Evolutionary conservation across 2,329 filamentous ascomycete genomes (phyloP).

Genomic region (Epichloe gansuensis): DNA sequence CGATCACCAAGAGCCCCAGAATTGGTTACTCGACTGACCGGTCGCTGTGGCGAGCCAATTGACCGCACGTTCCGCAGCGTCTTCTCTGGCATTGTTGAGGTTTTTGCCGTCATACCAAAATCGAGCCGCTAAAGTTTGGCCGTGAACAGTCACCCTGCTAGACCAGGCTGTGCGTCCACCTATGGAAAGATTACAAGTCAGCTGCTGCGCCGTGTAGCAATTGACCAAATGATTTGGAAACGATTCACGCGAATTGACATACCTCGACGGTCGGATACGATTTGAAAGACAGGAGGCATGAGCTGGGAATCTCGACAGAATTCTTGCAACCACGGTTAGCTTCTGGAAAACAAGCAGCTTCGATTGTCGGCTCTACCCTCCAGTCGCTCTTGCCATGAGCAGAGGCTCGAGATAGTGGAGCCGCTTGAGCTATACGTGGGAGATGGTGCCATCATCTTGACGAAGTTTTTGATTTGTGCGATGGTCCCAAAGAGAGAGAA

Average conservation of each 20-base stretch:
- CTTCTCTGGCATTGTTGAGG: conserved; percentile 77
- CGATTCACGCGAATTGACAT: conserved; percentile 14
- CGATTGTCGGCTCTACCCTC: conserved; percentile 27
- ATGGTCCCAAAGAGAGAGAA: not conserved
- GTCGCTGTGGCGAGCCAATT: conserved; percentile 37
- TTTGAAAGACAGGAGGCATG: conserved; percentile 49
- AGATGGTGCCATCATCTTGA: conserved; percentile 12
- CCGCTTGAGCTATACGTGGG: conserved; percentile 16
- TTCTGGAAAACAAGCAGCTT: not conserved
- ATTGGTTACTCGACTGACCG: conserved; percentile 12
- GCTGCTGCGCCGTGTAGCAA: not conserved
- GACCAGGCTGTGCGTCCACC: conserved; percentile 89
- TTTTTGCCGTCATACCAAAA: conserved; percentile 90
- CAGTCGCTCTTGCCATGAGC: conserved; percentile 44
- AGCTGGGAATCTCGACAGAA: conserved; percentile 44
- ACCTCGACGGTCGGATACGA: conserved; percentile 67
- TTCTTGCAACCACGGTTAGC: conserved; percentile 27
- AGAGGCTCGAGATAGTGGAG: conserved; percentile 10
- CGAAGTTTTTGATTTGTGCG: not conserved
- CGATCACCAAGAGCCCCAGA: conserved; percentile 13
- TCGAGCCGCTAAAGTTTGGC: conserved; percentile 53
- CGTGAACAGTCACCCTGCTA: conserved; percentile 61
- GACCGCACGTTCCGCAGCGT: conserved; percentile 75
- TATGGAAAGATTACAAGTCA: conserved; percentile 21
- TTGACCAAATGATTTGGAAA: not conserved